Evolutionary conservation across 345 rosid genomes (phyloP).

Genomic region (Brassica juncea): DNA sequence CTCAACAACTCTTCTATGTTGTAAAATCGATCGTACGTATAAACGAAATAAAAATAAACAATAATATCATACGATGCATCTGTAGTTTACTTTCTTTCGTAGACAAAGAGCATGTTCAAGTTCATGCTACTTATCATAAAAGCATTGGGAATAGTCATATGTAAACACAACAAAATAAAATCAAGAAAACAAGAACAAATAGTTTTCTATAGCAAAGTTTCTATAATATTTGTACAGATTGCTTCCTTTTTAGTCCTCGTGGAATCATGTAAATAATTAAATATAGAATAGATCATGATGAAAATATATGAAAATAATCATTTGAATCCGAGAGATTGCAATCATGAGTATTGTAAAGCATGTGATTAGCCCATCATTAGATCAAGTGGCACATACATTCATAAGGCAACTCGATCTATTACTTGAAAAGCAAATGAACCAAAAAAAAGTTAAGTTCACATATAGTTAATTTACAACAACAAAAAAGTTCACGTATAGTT

Average conservation of each 20-base stretch:
- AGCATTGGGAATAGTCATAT: slow-evolving; percentile 23
- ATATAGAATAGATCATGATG: slow-evolving; percentile 24
- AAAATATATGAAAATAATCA: slow-evolving; percentile 24
- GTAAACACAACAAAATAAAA: slow-evolving; percentile 3
- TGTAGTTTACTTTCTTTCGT: slow-evolving; percentile 16
- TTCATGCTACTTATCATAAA: slow-evolving; percentile 42
- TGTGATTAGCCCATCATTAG: slow-evolving; percentile 43
- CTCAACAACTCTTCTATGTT: neutral
- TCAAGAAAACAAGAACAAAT: neutral
- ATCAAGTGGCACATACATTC: slow-evolving; percentile 30
- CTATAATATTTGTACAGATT: neutral
- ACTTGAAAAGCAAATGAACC: neutral
- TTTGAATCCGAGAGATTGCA: slow-evolving; percentile 36
- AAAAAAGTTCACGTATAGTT: no score
- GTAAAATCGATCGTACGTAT: neutral
- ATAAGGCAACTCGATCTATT: neutral
- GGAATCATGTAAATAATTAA: slow-evolving; percentile 18
- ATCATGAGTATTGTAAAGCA: slow-evolving; percentile 40
- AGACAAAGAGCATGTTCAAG: slow-evolving; percentile 35
- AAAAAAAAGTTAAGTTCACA: neutral
- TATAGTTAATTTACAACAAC: neutral
- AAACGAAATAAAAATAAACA: neutral
- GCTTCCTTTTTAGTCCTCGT: slow-evolving; percentile 27
- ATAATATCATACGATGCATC: slow-evolving; percentile 10
- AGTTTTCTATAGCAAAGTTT: slow-evolving; percentile 4